phyloP scores from a whole-genome alignment of 176 grass and related monocot species.

The Rhynchospora breviuscula region DNA sequence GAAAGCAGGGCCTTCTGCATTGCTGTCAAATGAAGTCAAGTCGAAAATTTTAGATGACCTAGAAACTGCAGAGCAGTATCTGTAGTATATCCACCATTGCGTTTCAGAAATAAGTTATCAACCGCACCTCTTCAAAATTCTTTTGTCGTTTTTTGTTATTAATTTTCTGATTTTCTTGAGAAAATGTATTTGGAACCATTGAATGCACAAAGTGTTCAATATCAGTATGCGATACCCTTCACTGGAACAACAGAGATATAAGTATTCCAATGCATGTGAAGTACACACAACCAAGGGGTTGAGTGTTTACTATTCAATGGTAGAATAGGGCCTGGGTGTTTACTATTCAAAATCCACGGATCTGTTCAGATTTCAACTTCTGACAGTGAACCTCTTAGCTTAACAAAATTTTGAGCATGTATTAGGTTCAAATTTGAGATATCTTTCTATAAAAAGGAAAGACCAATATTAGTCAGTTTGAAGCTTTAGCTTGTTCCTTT shows the following conservation, averaged over 20 bases:
- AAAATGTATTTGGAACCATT: neutral
- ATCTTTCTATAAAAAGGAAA: neutral
- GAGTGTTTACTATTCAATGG: neutral
- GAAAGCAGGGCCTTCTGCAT: conserved; percentile 68
- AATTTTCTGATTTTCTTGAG: neutral
- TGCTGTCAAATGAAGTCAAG: conserved; percentile 52
- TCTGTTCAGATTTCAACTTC: neutral
- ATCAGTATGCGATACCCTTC: neutral
- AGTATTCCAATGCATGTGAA: neutral
- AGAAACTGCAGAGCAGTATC: conserved; percentile 52
- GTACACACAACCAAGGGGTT: neutral
- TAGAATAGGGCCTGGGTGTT: neutral
- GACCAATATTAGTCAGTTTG: neutral
- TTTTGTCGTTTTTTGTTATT: neutral
- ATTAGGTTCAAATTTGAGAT: no score
- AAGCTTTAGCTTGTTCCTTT: neutral
- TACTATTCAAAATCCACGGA: neutral
- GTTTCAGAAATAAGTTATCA: neutral
- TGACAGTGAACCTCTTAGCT: neutral
- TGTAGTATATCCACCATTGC: conserved; percentile 26
- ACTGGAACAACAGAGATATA: neutral
- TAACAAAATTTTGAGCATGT: neutral
- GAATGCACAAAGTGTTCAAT: neutral
- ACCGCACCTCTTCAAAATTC: neutral
- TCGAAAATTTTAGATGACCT: conserved; percentile 64